Conservation (phyloP, 495 filamentous ascomycete genomes). For the Xylaria flabelliformis region DNA sequence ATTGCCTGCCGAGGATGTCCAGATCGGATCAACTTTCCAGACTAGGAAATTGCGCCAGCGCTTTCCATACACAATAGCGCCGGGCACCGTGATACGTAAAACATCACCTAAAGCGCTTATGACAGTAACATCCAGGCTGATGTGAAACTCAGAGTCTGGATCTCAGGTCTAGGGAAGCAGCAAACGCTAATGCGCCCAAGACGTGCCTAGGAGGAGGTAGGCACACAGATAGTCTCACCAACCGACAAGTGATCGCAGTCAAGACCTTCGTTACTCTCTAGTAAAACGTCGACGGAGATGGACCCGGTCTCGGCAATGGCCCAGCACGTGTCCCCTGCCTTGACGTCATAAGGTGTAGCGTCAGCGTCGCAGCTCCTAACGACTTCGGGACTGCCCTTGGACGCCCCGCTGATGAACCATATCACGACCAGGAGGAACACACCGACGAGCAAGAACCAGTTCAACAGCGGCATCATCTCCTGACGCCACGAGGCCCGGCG, state of each 20-base stretch:
- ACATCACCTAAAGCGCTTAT: background rate
- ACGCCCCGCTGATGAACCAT: constrained; percentile 36
- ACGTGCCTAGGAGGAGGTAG: background rate
- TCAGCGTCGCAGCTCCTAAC: constrained; percentile 30
- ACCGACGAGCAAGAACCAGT: constrained; percentile 43
- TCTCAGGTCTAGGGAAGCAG: background rate
- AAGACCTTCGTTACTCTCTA: constrained; percentile 35
- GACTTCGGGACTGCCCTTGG: constrained; percentile 19
- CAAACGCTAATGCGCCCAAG: background rate
- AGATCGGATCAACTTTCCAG: background rate
- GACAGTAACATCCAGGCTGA: background rate
- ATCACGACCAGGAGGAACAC: constrained; percentile 40
- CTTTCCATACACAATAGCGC: background rate
- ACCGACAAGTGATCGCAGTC: constrained; percentile 39
- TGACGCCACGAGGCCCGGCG: constrained; percentile 38
- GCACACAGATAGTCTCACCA: constrained; percentile 38
- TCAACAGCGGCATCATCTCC: constrained; percentile 44
- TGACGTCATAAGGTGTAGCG: constrained; percentile 34
- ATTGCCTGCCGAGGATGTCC: background rate
- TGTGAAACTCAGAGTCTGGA: background rate
- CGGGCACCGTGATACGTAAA: constrained; percentile 5
- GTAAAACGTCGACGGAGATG: constrained; percentile 38
- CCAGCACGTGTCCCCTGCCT: constrained; percentile 43
- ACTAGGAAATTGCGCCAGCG: background rate
- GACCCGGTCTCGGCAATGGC: constrained; percentile 36